Percentiles rank a stretch among this genome's conserved stretches.
Conservation (phyloP, 2,329 filamentous ascomycete species). For the Aspergillus arachidicola region DNA sequence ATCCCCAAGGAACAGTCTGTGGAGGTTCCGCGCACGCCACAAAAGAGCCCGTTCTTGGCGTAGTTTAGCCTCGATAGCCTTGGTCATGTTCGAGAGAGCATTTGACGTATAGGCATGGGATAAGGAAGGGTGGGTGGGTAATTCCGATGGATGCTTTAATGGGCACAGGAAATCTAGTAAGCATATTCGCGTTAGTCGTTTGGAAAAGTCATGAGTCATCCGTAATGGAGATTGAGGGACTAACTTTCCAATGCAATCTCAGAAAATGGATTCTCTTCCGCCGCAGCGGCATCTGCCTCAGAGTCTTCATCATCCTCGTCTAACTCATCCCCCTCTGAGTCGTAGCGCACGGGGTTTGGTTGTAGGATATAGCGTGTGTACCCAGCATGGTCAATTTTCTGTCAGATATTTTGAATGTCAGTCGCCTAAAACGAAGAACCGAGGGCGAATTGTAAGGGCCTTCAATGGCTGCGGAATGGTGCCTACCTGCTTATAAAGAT, state of each 20-base stretch:
- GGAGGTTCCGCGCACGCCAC: constrained; percentile 60
- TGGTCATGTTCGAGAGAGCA: constrained; percentile 60
- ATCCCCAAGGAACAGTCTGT: constrained; percentile 63
- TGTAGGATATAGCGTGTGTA: constrained; percentile 62
- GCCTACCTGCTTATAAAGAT: constrained; percentile 59
- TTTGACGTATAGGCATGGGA: constrained; percentile 61
- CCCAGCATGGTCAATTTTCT: constrained; percentile 65
- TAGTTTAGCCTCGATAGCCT: constrained; percentile 58
- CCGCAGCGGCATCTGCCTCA: constrained; percentile 59
- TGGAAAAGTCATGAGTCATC: too few species aligned
- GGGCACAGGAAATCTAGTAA: constrained; percentile 59
- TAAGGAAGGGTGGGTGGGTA: constrained; percentile 61
- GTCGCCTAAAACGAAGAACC: constrained; percentile 3
- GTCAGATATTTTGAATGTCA: constrained; percentile 14
- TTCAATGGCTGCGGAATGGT: background rate
- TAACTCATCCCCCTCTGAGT: constrained; percentile 66
- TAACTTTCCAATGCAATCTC: constrained; percentile 60
- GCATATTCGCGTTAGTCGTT: background rate
- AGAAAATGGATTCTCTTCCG: constrained; percentile 64
- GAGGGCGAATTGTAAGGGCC: background rate
- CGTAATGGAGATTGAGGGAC: constrained; percentile 17
- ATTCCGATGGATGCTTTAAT: constrained; percentile 63
- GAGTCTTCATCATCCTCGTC: constrained; percentile 61
- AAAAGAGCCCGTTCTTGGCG: constrained; percentile 59
- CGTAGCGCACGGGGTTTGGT: constrained; percentile 61